phyloP scores from a whole-genome alignment of 129 eudicot species.

The Helianthus tuberosus region DNA sequence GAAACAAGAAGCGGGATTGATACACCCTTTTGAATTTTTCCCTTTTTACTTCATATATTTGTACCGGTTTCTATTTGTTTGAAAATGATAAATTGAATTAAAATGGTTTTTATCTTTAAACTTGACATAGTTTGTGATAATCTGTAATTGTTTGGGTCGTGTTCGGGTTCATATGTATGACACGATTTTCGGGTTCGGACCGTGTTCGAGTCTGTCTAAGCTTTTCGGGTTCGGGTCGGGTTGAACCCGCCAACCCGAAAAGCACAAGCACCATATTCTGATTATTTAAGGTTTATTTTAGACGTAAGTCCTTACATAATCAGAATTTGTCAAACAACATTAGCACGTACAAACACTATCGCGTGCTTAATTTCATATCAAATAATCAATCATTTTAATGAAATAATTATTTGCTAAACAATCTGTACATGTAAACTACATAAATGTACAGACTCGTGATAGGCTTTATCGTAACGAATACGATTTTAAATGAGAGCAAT shows the following conservation, averaged over 20 bases:
- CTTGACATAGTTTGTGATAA: conserved; percentile 11
- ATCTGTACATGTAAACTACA: conserved; percentile 14
- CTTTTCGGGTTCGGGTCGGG: background rate
- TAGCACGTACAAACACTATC: background rate
- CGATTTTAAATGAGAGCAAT: conserved; percentile 51
- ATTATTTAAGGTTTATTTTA: background rate
- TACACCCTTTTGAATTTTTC: conserved; percentile 62
- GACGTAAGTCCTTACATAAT: background rate
- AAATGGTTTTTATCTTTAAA: conserved; percentile 15
- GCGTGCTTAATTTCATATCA: background rate
- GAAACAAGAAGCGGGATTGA: conserved; percentile 78
- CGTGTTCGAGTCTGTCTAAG: too few species aligned
- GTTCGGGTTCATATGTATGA: too few species aligned
- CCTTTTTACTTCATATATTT: background rate
- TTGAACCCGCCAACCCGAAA: too few species aligned
- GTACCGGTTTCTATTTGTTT: background rate
- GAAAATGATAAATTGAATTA: background rate
- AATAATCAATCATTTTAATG: conserved; percentile 1
- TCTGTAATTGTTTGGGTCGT: background rate
- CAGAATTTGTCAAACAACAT: background rate
- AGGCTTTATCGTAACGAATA: conserved; percentile 12
- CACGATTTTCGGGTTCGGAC: background rate
- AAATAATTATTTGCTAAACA: conserved; percentile 2
- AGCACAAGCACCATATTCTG: background rate
- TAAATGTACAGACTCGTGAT: conserved; percentile 25